Evolutionary conservation across 129 eudicot species (phyloP), one percentile per base, ranked within the genome.

Genomic region (Pulicaria dysenterica): DNA sequence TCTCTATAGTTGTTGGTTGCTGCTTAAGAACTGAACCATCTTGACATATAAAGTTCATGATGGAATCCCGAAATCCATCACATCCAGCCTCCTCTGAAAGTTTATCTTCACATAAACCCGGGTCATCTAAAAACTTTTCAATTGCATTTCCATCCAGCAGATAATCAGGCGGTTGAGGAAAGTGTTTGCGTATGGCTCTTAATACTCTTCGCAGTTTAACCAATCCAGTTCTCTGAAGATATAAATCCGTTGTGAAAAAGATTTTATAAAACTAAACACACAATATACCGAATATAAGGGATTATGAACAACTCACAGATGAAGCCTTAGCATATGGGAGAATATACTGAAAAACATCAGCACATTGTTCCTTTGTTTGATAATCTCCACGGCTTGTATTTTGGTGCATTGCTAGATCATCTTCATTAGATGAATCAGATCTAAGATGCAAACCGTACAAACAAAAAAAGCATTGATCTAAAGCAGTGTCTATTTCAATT

Each of bases 331-430:
- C 97, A 74, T 94, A 94, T 37, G 98, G 97, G 24, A 94, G 86
- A 71, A 94, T 86, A 83, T 94, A 94, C 77, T 84, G 92, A 64
- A 94, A 94, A 69, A 94, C 98, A 65, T 94, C 98, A 10, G 98
- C 97, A 81, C 98, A 94, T 77, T 94, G 98, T 83, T 94, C 98
- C 74, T 94, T 94, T 10, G 98, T 90, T 84, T 94, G 98, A 84
- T 90, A 94, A 82, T 94, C 95, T 50, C 95, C 96, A 12, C 84
- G 89, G 77, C 95, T 90, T 64, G 97, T 94, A 71, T 94, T 94
- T 83, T 85, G 87, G 75, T 94, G 98, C 64, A 64, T 67, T 65
- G 83, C 84, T 59, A 90, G 58, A 74, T 94, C 98, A 56, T 94
- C 98, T 79, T 90, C 95, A 71, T 78, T 85, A 17, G 89, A 86